Evolutionary conservation across 306 rosid genomes (phyloP).

Genomic region (Erythrophleum fordii): DNA sequence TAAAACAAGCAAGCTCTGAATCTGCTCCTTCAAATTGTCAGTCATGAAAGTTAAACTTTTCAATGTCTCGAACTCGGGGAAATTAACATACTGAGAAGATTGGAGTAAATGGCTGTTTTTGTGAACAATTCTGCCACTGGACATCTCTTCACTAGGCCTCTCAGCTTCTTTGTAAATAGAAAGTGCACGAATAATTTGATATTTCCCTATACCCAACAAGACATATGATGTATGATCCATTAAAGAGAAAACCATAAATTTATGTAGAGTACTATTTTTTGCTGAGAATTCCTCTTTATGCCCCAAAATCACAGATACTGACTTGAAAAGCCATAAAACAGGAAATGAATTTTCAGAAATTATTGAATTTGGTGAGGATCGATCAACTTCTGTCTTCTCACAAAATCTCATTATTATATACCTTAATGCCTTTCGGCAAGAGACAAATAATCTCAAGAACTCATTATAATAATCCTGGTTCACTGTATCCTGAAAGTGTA

Average conservation of each 20-base stretch:
- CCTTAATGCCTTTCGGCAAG: constrained; percentile 83
- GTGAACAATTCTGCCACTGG: constrained; percentile 38
- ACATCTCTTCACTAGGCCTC: constrained; percentile 49
- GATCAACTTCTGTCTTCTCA: constrained; percentile 52
- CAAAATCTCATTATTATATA: constrained; percentile 50
- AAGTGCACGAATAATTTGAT: constrained; percentile 51
- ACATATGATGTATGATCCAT: constrained; percentile 79
- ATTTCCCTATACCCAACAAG: constrained; percentile 64
- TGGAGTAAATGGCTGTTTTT: constrained; percentile 51
- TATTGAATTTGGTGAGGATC: constrained; percentile 41
- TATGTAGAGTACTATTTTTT: constrained; percentile 43
- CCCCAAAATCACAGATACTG: constrained; percentile 59
- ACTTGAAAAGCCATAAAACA: constrained; percentile 75
- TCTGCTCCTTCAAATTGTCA: constrained; percentile 64
- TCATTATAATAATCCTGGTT: constrained; percentile 48
- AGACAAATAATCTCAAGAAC: constrained; percentile 71
- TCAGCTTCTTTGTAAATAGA: constrained; percentile 45
- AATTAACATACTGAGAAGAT: constrained; percentile 45
- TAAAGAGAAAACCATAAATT: constrained; percentile 60
- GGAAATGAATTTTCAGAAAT: constrained; percentile 59
- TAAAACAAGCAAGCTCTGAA: constrained; percentile 49
- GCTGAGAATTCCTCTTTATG: constrained; percentile 53
- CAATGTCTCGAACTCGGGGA: constrained; percentile 53
- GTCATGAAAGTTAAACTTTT: constrained; percentile 53
- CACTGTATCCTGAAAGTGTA: constrained; percentile 43